Evolutionary conservation across 2,329 filamentous ascomycete genomes (phyloP), one percentile per base, ranked within the genome.

Genomic region (Beauveria bassiana): DNA sequence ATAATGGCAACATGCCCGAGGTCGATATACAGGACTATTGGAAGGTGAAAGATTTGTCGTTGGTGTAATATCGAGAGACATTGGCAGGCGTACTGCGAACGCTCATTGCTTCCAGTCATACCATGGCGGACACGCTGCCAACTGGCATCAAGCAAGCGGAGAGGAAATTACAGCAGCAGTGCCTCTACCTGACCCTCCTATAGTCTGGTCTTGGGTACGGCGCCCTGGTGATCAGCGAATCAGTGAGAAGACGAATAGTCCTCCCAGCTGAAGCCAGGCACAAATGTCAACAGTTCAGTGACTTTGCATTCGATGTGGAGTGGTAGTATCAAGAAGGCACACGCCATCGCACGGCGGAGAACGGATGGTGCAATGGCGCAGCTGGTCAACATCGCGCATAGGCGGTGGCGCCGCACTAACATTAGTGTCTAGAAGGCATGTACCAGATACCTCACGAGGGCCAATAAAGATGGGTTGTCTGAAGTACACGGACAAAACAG

Each of bases 1-100:
- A 71, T 64, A 79, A 73, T 65, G 81, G 79, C 64, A 81, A 74
- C 79, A 82, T 82, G 68, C 68, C 68, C 61, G 61, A 52, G 66
- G 65, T 60, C 67, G 62, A 53, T 14, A 66, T 67, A 58, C 61
- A 66, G 66, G 65, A 64, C 61, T 56, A 46, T 34, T 65, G 34
- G 53, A 56, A 62, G 50, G 46, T 54, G 22, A 31, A 24, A 28
- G 34, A 10, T 20, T 58, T 20, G 22, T 53, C 47, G 43, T 46
- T 12, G 42, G 22, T 16, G 24, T n/a, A n/a, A 43, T 20, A 43
- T 52, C 46, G 38, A 42, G 43, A 56, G 63, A 68, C 60, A 61
- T 57, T 63, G 62, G 54, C 59, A 62, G 51, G 40, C 55, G 50
- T 45, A 54, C 59, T 59, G 62, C 51, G 42, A 62, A 59, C 46